Percentiles rank a stretch among this genome's conserved stretches.
Evolutionary conservation across 495 filamentous ascomycete species (phyloP).

Genomic region (Penicillium samsonianum): DNA sequence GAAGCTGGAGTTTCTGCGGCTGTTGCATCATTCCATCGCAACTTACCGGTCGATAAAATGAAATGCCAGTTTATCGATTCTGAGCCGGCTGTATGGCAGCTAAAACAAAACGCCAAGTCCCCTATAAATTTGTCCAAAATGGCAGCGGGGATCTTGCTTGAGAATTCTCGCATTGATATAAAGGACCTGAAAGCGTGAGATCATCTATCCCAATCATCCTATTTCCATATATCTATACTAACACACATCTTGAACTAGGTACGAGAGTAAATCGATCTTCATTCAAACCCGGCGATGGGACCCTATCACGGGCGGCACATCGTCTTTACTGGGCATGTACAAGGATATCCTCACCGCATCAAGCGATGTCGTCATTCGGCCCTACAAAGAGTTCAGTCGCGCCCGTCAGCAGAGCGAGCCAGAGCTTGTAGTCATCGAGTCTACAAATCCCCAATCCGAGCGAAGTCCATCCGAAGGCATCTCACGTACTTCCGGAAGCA

Average conservation of each 20-base stretch:
- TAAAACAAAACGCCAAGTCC: constrained; percentile 38
- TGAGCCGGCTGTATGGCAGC: constrained; percentile 65
- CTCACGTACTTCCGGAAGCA: neutral
- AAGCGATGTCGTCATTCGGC: constrained; percentile 37
- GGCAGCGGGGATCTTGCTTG: constrained; percentile 7
- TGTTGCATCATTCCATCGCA: constrained; percentile 65
- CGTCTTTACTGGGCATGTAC: constrained; percentile 27
- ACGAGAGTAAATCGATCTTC: constrained; percentile 33
- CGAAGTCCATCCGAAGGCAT: neutral
- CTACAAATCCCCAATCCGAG: neutral
- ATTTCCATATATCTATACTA: neutral
- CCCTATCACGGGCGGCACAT: constrained; percentile 49
- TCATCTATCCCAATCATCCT: neutral
- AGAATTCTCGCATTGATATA: constrained; percentile 8
- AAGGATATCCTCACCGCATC: constrained; percentile 31
- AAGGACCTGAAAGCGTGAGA: constrained; percentile 6
- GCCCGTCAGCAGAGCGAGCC: constrained; percentile 12
- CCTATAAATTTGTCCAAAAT: constrained; percentile 6
- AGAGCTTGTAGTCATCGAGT: constrained; percentile 9
- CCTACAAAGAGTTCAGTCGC: constrained; percentile 32
- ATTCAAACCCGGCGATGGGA: constrained; percentile 45
- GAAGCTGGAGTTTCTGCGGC: constrained; percentile 77
- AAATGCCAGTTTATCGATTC: constrained; percentile 67
- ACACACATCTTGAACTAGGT: constrained; percentile 13
- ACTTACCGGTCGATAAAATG: constrained; percentile 61